Base-by-base conservation (phyloP, 768 basidiomycete genomes). In the Boletus sp. region DNA sequence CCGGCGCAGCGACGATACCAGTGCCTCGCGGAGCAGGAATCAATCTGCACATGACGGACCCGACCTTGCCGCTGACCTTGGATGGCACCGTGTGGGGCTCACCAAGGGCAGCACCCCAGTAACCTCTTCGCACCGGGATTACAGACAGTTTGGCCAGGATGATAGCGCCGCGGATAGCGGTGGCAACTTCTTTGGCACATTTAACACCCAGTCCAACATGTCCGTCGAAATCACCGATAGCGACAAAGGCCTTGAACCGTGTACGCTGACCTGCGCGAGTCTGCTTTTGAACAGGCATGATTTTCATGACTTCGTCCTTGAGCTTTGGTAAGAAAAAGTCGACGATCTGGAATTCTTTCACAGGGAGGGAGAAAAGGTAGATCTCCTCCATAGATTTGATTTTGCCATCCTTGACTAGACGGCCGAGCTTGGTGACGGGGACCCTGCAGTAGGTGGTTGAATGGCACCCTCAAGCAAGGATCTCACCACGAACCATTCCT, bases 351-450 rank as follows among this genome's bases (percentile, higher is more conserved):
- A 79, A 98, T 79, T 99, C 97, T 80, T 98, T 99, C 77, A 99
- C 91, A 59, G 96, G 95, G 62, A 99, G 90, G 29, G 97, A 99
- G 87, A 98, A 99, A 72, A 99, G 94, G 80, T 98, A 99, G 77
- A 98, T 98, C 75, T 99, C 97, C 75, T 99, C 97, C 85, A 99
- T 95, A 47, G 94, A 97, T 79, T 96, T 98, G 81, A 99, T 98
- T 81, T 98, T 98, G 66, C 96, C 96, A 68, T 98, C 97, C 79
- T 97, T 98, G 45, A 98, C 95, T 71, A 99, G 86, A 77, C 97
- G 95, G 59, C 97, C 97, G 65, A 99, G 90, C 76, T 98, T 99
- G 75, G 97, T 98, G 77, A 98, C 95, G 67, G 97, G 96, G 60
- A 87, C 87, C 94, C 93, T 94, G 66, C 4, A 24, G 59, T 47